Conservation (phyloP, 2,329 filamentous ascomycete genomes). For the Penicillium capsulatum region DNA sequence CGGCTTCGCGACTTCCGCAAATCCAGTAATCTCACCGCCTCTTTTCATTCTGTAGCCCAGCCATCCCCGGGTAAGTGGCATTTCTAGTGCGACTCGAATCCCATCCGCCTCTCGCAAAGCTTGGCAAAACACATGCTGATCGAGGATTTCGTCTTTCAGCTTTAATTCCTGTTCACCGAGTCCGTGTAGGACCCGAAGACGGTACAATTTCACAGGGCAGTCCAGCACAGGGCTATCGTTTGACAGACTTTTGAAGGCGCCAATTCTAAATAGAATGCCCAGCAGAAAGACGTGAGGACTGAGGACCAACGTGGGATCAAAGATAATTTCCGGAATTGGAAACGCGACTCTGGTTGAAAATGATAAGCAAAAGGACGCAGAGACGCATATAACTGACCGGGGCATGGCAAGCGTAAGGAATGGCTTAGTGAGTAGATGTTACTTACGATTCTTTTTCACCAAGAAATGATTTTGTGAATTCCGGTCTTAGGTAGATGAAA, state of each 20-base stretch:
- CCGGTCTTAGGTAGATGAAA: conserved; percentile 24
- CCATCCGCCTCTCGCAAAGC: conserved; percentile 19
- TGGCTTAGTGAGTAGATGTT: conserved; percentile 1
- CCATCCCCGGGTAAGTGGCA: conserved; percentile 22
- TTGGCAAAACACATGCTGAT: conserved; percentile 33
- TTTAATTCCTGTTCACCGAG: conserved; percentile 31
- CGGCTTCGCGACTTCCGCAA: conserved; percentile 29
- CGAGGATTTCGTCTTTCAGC: conserved; percentile 30
- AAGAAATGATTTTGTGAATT: conserved; percentile 26
- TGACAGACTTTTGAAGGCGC: conserved; percentile 29
- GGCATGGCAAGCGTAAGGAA: not conserved
- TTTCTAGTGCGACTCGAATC: conserved; percentile 26
- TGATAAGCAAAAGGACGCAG: conserved; percentile 17
- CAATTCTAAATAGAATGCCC: conserved; percentile 32
- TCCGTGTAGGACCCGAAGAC: conserved; percentile 30
- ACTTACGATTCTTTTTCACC: conserved; percentile 23
- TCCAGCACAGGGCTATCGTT: conserved; percentile 25
- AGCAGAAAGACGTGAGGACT: conserved; percentile 35
- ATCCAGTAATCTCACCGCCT: conserved; percentile 33
- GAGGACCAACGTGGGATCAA: conserved; percentile 34
- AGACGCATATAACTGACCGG: conserved; percentile 7
- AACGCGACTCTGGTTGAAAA: conserved; percentile 30
- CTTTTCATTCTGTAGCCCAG: conserved; percentile 28
- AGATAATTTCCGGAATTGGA: conserved; percentile 35
- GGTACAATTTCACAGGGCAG: conserved; percentile 34